These are phyloP conservation scores for Lecanoromycetidae sp. DNA, from an alignment of 2,329 filamentous ascomycete genomes.

Conservation along the genomic window DNA sequence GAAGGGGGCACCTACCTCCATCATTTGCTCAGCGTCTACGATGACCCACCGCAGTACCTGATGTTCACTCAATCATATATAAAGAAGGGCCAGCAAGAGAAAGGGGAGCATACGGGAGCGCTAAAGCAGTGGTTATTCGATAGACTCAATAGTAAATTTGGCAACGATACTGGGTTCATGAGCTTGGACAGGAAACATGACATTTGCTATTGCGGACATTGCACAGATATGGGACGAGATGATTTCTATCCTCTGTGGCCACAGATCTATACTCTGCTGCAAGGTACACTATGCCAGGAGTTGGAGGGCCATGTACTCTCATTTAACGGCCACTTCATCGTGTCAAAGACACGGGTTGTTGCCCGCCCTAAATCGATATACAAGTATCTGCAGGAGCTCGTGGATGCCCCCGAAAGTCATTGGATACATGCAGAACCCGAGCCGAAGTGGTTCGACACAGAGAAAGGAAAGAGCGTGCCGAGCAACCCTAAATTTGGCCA, in stretches of 20 bases:
- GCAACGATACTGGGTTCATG: conserved; percentile 8
- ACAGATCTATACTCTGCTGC: conserved; percentile 5
- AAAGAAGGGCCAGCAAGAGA: conserved; percentile 6
- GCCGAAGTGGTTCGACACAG: conserved; percentile 8
- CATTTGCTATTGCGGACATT: conserved; percentile 10
- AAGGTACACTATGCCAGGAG: conserved; percentile 3
- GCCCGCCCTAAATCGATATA: not conserved
- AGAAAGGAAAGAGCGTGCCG: conserved; percentile 9
- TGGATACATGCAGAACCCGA: conserved; percentile 7
- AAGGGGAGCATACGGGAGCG: not conserved
- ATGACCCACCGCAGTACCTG: conserved; percentile 2
- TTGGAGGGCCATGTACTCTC: conserved; percentile 5
- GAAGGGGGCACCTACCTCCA: conserved; percentile 10
- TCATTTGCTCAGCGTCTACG: conserved; percentile 3
- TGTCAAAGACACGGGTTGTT: conserved; percentile 2
- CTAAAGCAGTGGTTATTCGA: conserved; percentile 2
- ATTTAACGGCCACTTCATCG: conserved; percentile 12
- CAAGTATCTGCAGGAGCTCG: conserved; percentile 1
- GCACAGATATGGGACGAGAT: conserved; percentile 2
- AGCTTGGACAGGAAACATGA: conserved; percentile 12
- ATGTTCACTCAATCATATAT: conserved; percentile 9
- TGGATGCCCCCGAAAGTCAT: conserved; percentile 4
- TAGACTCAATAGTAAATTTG: not conserved
- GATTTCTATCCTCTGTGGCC: conserved; percentile 12
- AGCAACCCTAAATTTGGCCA: conserved; percentile 8